Base-by-base conservation (phyloP, 768 basidiomycete species). In the Psilocybe cyanescens region DNA sequence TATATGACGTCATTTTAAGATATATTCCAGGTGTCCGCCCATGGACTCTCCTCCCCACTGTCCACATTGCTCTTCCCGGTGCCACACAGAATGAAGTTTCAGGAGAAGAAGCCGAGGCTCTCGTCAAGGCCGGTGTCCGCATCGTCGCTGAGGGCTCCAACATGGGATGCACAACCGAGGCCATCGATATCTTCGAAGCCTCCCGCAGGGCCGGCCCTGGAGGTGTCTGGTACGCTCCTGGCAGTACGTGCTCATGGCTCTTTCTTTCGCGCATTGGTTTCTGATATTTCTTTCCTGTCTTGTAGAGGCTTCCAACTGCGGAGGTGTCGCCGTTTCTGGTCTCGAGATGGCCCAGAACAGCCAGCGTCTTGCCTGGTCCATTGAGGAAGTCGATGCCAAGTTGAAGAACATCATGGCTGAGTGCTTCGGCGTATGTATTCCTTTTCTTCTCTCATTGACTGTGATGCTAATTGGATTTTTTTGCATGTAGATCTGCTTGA, bases 271-370 rank as follows among this genome's bases (percentile, higher is more conserved):
- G 50, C 28, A n/a, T 11, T 30, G 11, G 7, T 11, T 53, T 46
- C 19, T 3, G 53, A n/a, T 54, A 52, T 11, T 46, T 56, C 54
- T 17, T 51, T 51, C 30, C 35, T 24, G 60, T 49, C 31, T 58
- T 28, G 1, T 66, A 79, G 77, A 83, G 76, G 81, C 82, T 5
- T 80, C 81, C 72, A 87, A 89, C 76, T 83, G 82, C 66, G 90
- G 90, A 74, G 90, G 90, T 76, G 90, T 92, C 57, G 89, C 88
- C 44, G 88, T 90, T 24, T 90, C 87, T 8, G 88, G 88, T 65
- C 84, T 91, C 64, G 90, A 91, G 79, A 90, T 91, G 89, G 86
- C 87, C 2, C 89, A 91, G 77, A 91, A 92, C 80, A 88, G 86
- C 68, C 82, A 85, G 70, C 78, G 86, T 37, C 81, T 86, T 49